phyloP scores from a whole-genome alignment of 257 asterid genomes.

The Penstemon barbatus region DNA sequence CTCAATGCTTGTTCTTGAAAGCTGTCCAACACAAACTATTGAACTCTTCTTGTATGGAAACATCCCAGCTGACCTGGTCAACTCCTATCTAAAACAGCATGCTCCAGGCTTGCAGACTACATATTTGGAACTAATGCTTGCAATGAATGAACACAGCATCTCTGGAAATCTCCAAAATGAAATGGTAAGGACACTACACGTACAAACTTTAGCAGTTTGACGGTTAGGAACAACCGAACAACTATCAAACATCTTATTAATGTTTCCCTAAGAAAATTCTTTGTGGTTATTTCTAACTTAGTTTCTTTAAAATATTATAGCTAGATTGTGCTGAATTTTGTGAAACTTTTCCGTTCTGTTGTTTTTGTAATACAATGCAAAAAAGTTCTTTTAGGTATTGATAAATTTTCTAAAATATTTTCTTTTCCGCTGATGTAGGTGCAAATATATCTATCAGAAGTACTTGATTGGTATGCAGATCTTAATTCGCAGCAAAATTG shows the following conservation, averaged over 20 bases:
- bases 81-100: constrained; percentile 89
- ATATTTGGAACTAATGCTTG: constrained; percentile 90
- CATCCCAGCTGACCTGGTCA: constrained; percentile 92
- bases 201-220: constrained; percentile 27
- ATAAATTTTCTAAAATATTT: constrained; percentile 6
- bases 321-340: constrained; percentile 8
- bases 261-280: neutral
- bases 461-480: constrained; percentile 82
- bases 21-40: constrained; percentile 88
- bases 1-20: constrained; percentile 92
- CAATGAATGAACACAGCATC: constrained; percentile 81
- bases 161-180: constrained; percentile 95
- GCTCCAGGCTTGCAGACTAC: constrained; percentile 94
- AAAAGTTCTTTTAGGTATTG: too few species aligned
- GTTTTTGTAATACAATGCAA: constrained; percentile 7
- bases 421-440: constrained; percentile 47
- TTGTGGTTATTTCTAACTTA: neutral
- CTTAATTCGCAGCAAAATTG: constrained; percentile 76
- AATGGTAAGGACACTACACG: constrained; percentile 63
- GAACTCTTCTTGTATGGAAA: constrained; percentile 95
- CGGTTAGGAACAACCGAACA: constrained; percentile 18
- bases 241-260: neutral
- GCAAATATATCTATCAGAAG: constrained; percentile 94
- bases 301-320: too few species aligned
- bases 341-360: too few species aligned